Evolutionary conservation across 116 monocot genomes (phyloP).

Genomic region (Zostera marina): DNA sequence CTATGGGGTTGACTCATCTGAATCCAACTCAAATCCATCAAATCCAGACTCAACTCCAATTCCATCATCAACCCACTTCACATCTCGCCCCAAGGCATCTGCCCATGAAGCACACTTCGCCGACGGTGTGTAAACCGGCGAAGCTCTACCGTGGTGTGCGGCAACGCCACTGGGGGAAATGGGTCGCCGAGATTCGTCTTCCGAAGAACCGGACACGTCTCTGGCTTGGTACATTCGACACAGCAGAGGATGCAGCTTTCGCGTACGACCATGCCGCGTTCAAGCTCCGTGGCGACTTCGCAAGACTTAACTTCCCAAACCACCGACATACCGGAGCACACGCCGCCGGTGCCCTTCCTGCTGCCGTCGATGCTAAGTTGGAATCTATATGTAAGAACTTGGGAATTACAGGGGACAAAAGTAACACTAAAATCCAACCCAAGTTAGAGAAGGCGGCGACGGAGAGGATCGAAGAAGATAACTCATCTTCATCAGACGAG

Average conservation of each 20-base stretch:
- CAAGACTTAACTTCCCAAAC: slow-evolving; percentile 44
- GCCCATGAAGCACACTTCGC: neutral
- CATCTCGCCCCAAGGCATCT: slow-evolving; percentile 1
- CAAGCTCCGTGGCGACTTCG: slow-evolving; percentile 37
- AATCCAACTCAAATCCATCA: neutral
- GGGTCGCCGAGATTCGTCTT: slow-evolving; percentile 15
- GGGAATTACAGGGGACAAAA: neutral
- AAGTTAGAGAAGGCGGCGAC: neutral
- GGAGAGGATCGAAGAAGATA: slow-evolving; percentile 3
- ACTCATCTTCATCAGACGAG: slow-evolving; percentile 7
- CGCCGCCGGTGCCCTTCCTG: slow-evolving; percentile 21
- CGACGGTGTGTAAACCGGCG: neutral
- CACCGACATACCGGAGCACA: slow-evolving; percentile 11
- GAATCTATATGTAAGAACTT: slow-evolving; percentile 48
- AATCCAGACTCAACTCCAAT: slow-evolving; percentile 3
- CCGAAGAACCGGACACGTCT: slow-evolving; percentile 43
- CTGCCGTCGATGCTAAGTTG: slow-evolving; percentile 78
- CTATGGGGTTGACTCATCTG: slow-evolving; percentile 4
- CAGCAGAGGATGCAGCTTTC: slow-evolving; percentile 63
- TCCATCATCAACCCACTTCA: neutral
- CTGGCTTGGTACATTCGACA: slow-evolving; percentile 87
- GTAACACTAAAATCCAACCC: neutral
- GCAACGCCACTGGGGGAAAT: slow-evolving; percentile 12
- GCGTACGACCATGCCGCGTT: slow-evolving; percentile 46
- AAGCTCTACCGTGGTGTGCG: slow-evolving; percentile 14